Conservation (phyloP, 1,139 yeast genomes). For the Yamadazyma friedrichii region DNA sequence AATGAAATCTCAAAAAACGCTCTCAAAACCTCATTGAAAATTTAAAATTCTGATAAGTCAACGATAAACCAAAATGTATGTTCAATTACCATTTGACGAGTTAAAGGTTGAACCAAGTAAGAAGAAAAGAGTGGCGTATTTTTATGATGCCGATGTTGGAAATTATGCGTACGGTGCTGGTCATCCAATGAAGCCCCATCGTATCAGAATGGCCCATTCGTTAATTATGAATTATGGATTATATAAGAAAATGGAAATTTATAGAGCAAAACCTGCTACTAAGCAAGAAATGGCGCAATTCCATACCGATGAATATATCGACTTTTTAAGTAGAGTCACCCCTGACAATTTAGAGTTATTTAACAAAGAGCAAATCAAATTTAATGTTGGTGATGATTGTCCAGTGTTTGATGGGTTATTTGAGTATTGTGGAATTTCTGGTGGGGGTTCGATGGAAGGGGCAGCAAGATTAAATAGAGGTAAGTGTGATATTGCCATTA, state of each 20-base stretch:
- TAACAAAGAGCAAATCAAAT: constrained; percentile 88
- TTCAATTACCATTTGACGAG: constrained; percentile 48
- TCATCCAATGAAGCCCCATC: constrained; percentile 98
- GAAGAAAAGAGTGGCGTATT: constrained; percentile 47
- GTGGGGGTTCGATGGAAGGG: constrained; percentile 94
- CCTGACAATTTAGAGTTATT: constrained; percentile 93
- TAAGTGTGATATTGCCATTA: constrained; percentile 92
- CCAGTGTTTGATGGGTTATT: constrained; percentile 96
- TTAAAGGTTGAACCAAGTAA: constrained; percentile 39
- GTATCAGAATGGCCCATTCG: constrained; percentile 98
- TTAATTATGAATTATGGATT: constrained; percentile 96
- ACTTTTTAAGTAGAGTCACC: constrained; percentile 86
- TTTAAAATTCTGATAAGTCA: too few species aligned
- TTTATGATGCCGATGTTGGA: constrained; percentile 79
- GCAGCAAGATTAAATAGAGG: constrained; percentile 79
- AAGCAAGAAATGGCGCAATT: constrained; percentile 98
- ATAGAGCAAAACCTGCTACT: constrained; percentile 96
- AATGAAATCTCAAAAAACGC: neutral
- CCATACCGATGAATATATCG: constrained; percentile 96
- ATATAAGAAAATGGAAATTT: constrained; percentile 95
- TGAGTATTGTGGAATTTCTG: constrained; percentile 80
- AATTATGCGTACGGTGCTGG: constrained; percentile 98
- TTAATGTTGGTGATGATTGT: constrained; percentile 97
- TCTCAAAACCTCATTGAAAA: too few species aligned
- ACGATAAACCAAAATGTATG: constrained; percentile 27